phyloP scores from a whole-genome alignment of 768 basidiomycete genomes.

The Lactarius trivialis region DNA sequence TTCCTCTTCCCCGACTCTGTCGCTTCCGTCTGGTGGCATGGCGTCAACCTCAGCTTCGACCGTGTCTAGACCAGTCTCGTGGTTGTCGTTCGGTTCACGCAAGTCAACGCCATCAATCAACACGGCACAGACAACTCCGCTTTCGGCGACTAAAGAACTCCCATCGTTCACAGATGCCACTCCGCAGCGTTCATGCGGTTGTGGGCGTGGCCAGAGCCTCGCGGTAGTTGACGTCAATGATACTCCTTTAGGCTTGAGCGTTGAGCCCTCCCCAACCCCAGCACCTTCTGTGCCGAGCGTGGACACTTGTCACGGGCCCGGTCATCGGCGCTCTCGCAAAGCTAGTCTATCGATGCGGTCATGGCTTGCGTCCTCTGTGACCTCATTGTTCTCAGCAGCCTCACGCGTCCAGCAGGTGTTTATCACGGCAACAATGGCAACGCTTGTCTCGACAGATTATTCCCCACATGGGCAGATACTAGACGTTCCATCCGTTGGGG shows the following conservation, averaged over 20 bases:
- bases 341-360: conserved; percentile 2
- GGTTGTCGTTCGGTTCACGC: conserved; percentile 22
- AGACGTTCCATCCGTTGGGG: conserved; percentile 19
- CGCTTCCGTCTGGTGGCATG: not conserved
- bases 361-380: conserved; percentile 11
- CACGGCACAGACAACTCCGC: conserved; percentile 6
- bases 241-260: conserved; percentile 13
- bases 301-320: conserved; percentile 5
- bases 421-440: conserved; percentile 46
- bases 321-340: not conserved
- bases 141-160: not conserved
- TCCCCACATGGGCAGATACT: conserved; percentile 17
- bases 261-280: not conserved
- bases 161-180: not conserved
- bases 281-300: not conserved
- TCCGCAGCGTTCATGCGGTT: conserved; percentile 18
- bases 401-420: conserved; percentile 54
- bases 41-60: conserved; percentile 6
- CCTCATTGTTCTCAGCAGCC: conserved; percentile 17
- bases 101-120: conserved; percentile 10
- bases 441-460: conserved; percentile 29
- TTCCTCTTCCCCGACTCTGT: not conserved
- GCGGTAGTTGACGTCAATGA: conserved; percentile 20
- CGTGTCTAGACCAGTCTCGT: conserved; percentile 16
- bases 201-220: conserved; percentile 17